Conservation (phyloP, 352 stramenopile species). For the Phytophthora sp. region DNA sequence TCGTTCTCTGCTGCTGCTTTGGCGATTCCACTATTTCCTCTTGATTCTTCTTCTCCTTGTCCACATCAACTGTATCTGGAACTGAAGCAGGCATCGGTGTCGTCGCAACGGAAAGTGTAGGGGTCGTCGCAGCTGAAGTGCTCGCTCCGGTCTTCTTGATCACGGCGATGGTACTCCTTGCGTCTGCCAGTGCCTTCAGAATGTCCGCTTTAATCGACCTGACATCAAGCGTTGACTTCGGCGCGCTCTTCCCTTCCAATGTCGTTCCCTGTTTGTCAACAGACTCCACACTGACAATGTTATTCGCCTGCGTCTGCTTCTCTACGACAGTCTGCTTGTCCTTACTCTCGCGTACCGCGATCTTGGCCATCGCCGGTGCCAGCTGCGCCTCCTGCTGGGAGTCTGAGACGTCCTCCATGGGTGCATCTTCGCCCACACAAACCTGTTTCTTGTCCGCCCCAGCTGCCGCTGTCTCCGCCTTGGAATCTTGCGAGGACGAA, state of each 20-base stretch:
- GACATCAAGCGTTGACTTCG: slow-evolving; percentile 55
- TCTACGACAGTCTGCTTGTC: slow-evolving; percentile 9
- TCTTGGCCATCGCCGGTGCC: neutral
- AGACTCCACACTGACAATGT: slow-evolving; percentile 16
- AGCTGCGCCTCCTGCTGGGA: neutral
- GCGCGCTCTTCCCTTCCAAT: too few relatives aligned
- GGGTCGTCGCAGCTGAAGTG: slow-evolving; percentile 5
- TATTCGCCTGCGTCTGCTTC: slow-evolving; percentile 11
- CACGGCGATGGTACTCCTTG: slow-evolving; percentile 72
- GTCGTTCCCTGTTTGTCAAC: slow-evolving; percentile 10
- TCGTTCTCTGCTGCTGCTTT: slow-evolving; percentile 6
- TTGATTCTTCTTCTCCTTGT: slow-evolving; percentile 3
- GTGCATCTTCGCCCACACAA: neutral
- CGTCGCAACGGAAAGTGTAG: neutral
- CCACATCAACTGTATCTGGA: neutral
- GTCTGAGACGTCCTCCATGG: slow-evolving; percentile 8
- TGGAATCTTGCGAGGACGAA: slow-evolving; percentile 11
- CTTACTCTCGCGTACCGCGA: slow-evolving; percentile 10
- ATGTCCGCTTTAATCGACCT: slow-evolving; percentile 83
- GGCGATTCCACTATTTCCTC: neutral
- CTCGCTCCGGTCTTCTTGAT: slow-evolving; percentile 56
- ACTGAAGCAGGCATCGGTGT: slow-evolving; percentile 3
- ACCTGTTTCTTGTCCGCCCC: slow-evolving; percentile 5
- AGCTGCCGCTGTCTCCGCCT: neutral
- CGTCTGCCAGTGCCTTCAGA: slow-evolving; percentile 77